These are phyloP conservation scores for Ricinus communis DNA, from an alignment of 345 rosid species.

Conservation along the genomic window DNA sequence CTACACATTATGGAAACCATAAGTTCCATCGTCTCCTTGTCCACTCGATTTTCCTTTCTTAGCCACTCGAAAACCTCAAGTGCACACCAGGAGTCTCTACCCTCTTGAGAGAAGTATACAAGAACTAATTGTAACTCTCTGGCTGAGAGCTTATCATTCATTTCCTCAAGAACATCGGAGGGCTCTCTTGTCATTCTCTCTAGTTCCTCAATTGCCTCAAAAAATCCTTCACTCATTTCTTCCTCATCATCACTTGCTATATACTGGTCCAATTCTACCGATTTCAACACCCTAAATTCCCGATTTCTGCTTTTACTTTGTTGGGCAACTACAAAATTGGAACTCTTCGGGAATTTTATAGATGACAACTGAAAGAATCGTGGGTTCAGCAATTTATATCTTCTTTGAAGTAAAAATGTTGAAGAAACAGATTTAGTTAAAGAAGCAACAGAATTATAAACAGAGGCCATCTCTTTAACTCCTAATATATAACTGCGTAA, in stretches of 20 bases:
- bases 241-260: conserved; percentile 69
- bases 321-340: conserved; percentile 25
- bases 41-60: conserved; percentile 74
- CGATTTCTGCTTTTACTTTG: conserved; percentile 18
- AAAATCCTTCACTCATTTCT: conserved; percentile 76
- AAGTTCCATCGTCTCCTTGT: conserved; percentile 86
- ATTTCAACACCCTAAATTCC: conserved; percentile 41
- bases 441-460: conserved; percentile 36
- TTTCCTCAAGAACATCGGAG: conserved; percentile 78
- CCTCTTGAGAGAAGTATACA: conserved; percentile 92
- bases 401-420: conserved; percentile 26
- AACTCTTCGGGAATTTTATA: conserved; percentile 18
- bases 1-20: conserved; percentile 91
- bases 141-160: conserved; percentile 77
- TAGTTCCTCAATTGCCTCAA: conserved; percentile 83
- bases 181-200: conserved; percentile 92
- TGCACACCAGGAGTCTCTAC: conserved; percentile 95
- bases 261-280: conserved; percentile 64
- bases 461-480: conserved; percentile 39
- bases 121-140: conserved; percentile 76
- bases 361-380: conserved; percentile 23
- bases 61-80: conserved; percentile 96
- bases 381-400: conserved; percentile 21
- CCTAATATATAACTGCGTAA: no score
- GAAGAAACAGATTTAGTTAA: no score